Conservation (phyloP, 2,329 filamentous ascomycete genomes). For the Zymoseptoria passerinii region DNA sequence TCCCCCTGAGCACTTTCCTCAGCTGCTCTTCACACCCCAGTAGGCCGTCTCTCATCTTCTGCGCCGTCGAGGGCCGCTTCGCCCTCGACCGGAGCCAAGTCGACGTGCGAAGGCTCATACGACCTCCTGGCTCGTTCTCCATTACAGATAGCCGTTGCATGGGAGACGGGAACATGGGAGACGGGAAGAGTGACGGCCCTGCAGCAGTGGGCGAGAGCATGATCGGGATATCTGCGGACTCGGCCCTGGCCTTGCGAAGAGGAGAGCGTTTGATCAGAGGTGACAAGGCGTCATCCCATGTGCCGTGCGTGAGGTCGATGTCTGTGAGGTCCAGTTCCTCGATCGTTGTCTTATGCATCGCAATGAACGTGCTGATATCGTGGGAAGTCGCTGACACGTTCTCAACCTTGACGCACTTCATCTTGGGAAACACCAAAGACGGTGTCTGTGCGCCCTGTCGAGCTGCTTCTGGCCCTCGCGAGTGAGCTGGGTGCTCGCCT, state of each 20-base stretch:
- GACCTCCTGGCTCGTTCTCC: slow-evolving; percentile 4
- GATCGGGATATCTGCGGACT: slow-evolving; percentile 26
- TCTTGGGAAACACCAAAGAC: slow-evolving; percentile 54
- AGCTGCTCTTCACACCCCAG: slow-evolving; percentile 22
- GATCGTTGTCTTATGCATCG: slow-evolving; percentile 57
- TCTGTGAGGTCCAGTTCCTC: slow-evolving; percentile 74
- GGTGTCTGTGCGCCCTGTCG: slow-evolving; percentile 22
- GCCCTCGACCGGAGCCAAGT: slow-evolving; percentile 15
- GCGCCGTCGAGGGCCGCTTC: slow-evolving; percentile 8
- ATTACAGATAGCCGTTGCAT: slow-evolving; percentile 16
- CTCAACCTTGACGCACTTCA: slow-evolving; percentile 61
- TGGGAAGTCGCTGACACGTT: slow-evolving; percentile 64
- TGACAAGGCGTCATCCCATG: slow-evolving; percentile 75
- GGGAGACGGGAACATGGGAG: slow-evolving; percentile 13
- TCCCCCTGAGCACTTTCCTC: slow-evolving; percentile 21
- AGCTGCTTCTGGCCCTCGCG: neutral
- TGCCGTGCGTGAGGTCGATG: slow-evolving; percentile 60
- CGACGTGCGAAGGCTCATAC: slow-evolving; percentile 16
- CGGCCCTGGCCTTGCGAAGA: slow-evolving; percentile 1
- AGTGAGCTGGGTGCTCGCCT: slow-evolving; percentile 11
- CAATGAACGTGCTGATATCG: slow-evolving; percentile 63
- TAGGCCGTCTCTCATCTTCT: slow-evolving; percentile 19
- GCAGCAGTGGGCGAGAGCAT: slow-evolving; percentile 25
- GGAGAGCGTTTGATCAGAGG: slow-evolving; percentile 45
- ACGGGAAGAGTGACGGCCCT: slow-evolving; percentile 6